These are phyloP conservation scores for Diaporthe caulivora DNA, from an alignment of 2,329 filamentous ascomycete genomes.

Conservation along the genomic window DNA sequence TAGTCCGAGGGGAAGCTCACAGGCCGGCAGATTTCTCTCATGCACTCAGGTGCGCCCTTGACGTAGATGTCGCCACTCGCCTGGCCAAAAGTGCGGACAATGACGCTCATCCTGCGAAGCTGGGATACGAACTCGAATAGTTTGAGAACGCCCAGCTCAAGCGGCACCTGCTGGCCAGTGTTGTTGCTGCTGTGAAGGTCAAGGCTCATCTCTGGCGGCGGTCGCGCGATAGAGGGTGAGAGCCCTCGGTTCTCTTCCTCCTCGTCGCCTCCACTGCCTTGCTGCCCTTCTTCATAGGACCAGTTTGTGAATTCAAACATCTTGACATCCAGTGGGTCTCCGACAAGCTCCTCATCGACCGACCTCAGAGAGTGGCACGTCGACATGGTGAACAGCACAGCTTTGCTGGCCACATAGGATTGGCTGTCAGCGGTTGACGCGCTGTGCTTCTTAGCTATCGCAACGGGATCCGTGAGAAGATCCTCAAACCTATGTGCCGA, in stretches of 20 bases:
- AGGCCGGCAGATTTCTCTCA: constrained; percentile 90
- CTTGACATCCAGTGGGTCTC: constrained; percentile 94
- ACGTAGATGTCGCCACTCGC: constrained; percentile 90
- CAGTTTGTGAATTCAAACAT: constrained; percentile 99
- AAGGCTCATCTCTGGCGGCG: constrained; percentile 69
- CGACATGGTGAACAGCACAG: constrained; percentile 92
- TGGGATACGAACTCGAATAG: constrained; percentile 97
- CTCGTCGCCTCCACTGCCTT: constrained; percentile 72
- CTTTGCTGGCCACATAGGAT: constrained; percentile 56
- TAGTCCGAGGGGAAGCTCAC: constrained; percentile 91
- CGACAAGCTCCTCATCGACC: constrained; percentile 89
- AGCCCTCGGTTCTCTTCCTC: constrained; percentile 82
- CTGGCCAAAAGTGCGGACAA: constrained; percentile 89
- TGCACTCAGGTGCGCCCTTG: constrained; percentile 96
- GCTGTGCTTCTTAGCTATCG: constrained; percentile 63
- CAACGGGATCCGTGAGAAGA: constrained; percentile 74
- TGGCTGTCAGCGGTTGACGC: constrained; percentile 46
- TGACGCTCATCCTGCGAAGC: constrained; percentile 89
- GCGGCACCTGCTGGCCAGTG: constrained; percentile 58
- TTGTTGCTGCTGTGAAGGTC: constrained; percentile 63
- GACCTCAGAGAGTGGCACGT: constrained; percentile 93
- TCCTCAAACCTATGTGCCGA: constrained; percentile 77
- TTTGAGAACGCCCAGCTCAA: constrained; percentile 92
- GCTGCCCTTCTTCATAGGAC: constrained; percentile 90
- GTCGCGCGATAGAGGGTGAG: constrained; percentile 89